phyloP scores from a whole-genome alignment of 2,329 filamentous ascomycete genomes.

The Monilinia laxa region DNA sequence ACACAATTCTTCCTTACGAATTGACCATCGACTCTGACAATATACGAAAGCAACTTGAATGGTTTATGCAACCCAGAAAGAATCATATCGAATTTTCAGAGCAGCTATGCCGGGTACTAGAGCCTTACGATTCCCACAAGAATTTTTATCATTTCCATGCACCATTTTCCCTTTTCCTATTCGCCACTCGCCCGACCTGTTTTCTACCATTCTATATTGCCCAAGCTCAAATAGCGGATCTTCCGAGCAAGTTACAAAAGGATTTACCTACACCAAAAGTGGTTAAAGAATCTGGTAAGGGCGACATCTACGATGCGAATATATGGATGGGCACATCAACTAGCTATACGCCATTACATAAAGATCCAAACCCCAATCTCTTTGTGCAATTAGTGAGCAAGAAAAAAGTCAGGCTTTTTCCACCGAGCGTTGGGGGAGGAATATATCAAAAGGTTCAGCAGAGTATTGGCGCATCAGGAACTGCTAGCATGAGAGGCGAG shows the following conservation, averaged over 20 bases:
- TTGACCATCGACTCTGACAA: conserved; percentile 42
- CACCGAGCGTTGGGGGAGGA: conserved; percentile 59
- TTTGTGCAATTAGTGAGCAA: conserved; percentile 77
- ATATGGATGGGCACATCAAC: conserved; percentile 86
- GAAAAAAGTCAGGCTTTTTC: conserved; percentile 73
- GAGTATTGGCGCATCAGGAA: conserved; percentile 42
- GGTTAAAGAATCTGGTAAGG: conserved; percentile 63
- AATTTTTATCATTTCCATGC: conserved; percentile 49
- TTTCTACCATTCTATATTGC: conserved; percentile 69
- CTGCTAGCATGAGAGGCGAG: conserved; percentile 58
- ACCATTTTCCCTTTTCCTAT: conserved; percentile 39
- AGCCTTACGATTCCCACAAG: conserved; percentile 28
- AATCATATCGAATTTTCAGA: neutral
- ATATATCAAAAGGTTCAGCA: conserved; percentile 59
- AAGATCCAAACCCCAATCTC: conserved; percentile 90
- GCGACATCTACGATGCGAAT: conserved; percentile 83
- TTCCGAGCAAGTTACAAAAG: conserved; percentile 60
- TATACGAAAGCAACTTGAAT: neutral
- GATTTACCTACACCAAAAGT: conserved; percentile 69
- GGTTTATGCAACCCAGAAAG: neutral
- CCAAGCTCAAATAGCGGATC: conserved; percentile 69
- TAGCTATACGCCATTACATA: conserved; percentile 86
- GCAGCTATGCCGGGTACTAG: neutral
- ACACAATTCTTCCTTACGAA: conserved; percentile 58
- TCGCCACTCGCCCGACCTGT: conserved; percentile 19